phyloP scores from a whole-genome alignment of 192 early-diverging fungal species.

The Entomortierella lignicola region DNA sequence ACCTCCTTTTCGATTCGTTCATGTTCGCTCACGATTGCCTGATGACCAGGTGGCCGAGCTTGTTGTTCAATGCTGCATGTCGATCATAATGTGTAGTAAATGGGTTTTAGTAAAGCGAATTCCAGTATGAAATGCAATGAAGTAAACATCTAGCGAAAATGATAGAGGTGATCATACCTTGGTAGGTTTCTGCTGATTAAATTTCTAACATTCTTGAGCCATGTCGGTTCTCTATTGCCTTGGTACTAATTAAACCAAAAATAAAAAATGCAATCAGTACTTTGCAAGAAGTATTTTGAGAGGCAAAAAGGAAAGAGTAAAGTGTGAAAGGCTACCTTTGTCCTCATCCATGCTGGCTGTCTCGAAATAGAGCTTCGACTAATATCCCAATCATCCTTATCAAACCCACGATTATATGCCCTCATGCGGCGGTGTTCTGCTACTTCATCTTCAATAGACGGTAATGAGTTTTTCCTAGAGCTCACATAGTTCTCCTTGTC shows the following conservation, averaged over 20 bases:
- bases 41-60: conserved; percentile 1
- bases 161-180: conserved; percentile 7
- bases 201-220: conserved; percentile 44
- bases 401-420: conserved; percentile 13
- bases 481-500: conserved; percentile 8
- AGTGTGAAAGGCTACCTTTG: too few relatives aligned
- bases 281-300: not conserved
- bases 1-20: conserved; percentile 43
- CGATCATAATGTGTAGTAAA: not conserved
- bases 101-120: not conserved
- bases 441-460: conserved; percentile 16
- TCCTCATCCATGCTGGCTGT: conserved; percentile 39
- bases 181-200: conserved; percentile 34
- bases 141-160: not conserved
- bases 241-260: conserved; percentile 10
- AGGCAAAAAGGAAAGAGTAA: too few relatives aligned
- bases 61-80: conserved; percentile 21
- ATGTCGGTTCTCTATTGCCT: conserved; percentile 34
- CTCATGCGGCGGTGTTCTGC: conserved; percentile 19
- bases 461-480: conserved; percentile 6
- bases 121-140: not conserved
- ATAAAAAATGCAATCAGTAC: not conserved
- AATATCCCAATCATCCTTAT: conserved; percentile 16
- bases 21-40: conserved; percentile 27
- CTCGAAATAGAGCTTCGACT: not conserved